phyloP scores from a whole-genome alignment of 176 grass and related monocot genomes.

The Triticum aestivum region DNA sequence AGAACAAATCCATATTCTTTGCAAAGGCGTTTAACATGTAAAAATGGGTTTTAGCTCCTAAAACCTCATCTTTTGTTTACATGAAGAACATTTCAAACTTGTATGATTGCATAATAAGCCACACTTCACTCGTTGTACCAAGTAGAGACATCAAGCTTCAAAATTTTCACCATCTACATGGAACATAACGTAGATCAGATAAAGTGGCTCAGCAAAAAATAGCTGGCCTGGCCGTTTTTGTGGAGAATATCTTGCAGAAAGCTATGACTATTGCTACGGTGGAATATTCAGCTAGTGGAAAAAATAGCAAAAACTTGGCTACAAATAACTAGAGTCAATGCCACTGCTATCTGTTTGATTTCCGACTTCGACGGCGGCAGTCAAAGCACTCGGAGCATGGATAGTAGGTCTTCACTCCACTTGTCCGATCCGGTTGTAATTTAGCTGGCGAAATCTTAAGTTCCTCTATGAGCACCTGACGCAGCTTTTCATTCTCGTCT shows the following conservation, averaged over 20 bases:
- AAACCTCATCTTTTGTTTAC: background rate
- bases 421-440: conserved; percentile 34
- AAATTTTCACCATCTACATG: background rate
- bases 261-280: background rate
- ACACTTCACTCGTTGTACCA: background rate
- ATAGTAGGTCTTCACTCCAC: conserved; percentile 45
- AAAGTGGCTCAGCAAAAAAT: background rate
- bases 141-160: background rate
- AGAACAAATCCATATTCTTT: background rate
- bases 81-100: background rate
- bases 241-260: background rate
- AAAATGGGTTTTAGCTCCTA: background rate
- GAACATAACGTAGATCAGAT: background rate
- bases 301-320: conserved; percentile 19
- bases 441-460: conserved; percentile 68
- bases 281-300: background rate
- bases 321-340: background rate
- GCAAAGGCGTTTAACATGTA: background rate
- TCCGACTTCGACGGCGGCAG: conserved; percentile 69
- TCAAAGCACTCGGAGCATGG: conserved; percentile 92
- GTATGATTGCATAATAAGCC: background rate
- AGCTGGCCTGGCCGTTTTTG: background rate
- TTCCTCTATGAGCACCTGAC: conserved; percentile 69
- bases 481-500: conserved; percentile 74
- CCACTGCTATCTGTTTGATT: conserved; percentile 46